Evolutionary conservation across 371 early-diverging fungal species (phyloP).

Genomic region (Sporodiniella umbellata): DNA sequence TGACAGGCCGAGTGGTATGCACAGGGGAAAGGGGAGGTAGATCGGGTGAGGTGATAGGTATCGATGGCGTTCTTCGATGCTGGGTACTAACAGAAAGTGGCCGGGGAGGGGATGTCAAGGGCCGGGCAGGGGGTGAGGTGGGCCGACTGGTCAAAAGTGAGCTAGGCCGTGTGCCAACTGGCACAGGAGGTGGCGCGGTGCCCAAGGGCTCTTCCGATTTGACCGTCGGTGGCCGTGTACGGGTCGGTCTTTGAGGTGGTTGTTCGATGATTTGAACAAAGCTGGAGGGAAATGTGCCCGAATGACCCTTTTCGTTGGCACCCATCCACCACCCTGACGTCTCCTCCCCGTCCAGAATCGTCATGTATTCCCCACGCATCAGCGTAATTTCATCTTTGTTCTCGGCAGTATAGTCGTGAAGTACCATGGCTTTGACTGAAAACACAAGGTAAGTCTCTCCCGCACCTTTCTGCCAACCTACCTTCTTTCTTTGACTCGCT

Average conservation of each 20-base stretch:
- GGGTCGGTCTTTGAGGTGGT: conserved; percentile 27
- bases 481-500: too few species aligned
- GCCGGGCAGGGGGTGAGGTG: conserved; percentile 12
- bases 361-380: conserved; percentile 47
- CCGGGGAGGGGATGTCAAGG: conserved; percentile 23
- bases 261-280: conserved; percentile 56
- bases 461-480: too few species aligned
- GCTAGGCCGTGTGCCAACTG: conserved; percentile 41
- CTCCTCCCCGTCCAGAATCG: conserved; percentile 45
- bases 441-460: too few species aligned
- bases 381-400: conserved; percentile 54
- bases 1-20: conserved; percentile 30
- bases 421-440: conserved; percentile 34
- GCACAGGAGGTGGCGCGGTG: conserved; percentile 48
- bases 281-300: conserved; percentile 58
- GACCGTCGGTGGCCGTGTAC: conserved; percentile 42
- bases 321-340: conserved; percentile 66
- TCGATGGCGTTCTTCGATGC: conserved; percentile 27
- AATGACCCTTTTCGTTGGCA: conserved; percentile 45
- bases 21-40: conserved; percentile 35
- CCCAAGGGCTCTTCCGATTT: conserved; percentile 2
- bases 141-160: conserved; percentile 28
- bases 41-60: conserved; percentile 41
- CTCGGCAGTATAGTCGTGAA: conserved; percentile 45
- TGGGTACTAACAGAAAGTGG: neutral